Conservation (phyloP, 352 stramenopile species). For the Sclerospora graminicola region DNA sequence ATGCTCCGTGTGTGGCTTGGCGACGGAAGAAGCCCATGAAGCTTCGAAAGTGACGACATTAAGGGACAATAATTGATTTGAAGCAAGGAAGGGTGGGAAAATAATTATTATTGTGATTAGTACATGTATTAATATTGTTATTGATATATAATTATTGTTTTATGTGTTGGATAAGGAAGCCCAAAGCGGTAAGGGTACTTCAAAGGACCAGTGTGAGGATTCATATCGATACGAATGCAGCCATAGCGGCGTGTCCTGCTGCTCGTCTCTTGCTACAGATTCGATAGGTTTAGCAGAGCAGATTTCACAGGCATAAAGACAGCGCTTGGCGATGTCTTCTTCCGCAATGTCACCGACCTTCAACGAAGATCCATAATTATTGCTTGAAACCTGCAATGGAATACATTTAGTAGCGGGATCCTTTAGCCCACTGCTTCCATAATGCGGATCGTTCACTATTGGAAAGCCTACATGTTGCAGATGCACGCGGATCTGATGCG, state of each 20-base stretch:
- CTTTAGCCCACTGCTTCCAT: conserved; percentile 34
- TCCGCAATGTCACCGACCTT: background rate
- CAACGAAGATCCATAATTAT: background rate
- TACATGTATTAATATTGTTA: too few species aligned
- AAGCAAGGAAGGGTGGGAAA: too few species aligned
- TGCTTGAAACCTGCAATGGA: background rate
- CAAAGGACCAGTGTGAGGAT: conserved; percentile 25
- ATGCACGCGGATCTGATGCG: conserved; percentile 94
- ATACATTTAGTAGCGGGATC: background rate
- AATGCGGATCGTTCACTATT: conserved; percentile 93
- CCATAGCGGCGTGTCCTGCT: conserved; percentile 22
- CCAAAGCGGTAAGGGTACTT: conserved; percentile 34
- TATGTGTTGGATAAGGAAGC: background rate
- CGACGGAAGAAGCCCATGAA: background rate
- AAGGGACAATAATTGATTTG: too few species aligned
- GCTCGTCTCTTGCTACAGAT: background rate
- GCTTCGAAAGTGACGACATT: background rate
- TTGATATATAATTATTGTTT: too few species aligned
- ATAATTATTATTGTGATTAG: too few species aligned
- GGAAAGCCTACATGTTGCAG: conserved; percentile 79
- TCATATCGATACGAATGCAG: conserved; percentile 47
- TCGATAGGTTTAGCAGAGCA: conserved; percentile 5
- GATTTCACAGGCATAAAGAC: conserved; percentile 12
- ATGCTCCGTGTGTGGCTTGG: conserved; percentile 21
- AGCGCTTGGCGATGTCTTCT: conserved; percentile 11